A percentile compares a stretch with the other conserved stretches of the same genome.
phyloP scores from a whole-genome alignment of 2,329 filamentous ascomycete genomes.

The Microsporum canis region DNA sequence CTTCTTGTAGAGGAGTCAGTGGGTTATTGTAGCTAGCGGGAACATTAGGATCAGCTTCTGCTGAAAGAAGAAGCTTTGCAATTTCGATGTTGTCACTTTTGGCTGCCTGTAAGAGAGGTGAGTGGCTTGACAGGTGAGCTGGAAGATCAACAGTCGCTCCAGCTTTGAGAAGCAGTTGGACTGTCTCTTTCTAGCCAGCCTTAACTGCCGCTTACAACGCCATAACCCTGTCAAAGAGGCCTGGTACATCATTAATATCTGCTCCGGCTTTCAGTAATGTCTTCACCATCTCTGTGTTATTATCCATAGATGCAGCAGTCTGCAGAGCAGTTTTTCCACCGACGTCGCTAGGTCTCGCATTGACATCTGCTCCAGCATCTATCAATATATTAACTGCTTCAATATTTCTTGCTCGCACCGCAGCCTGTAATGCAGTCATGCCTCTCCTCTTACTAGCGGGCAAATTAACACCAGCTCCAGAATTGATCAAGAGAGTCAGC shows the following conservation, averaged over 20 bases:
- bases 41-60: no score
- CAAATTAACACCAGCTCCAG: not conserved
- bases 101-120: no score
- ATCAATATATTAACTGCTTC: not conserved
- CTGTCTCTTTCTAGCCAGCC: no score
- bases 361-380: slow-evolving; percentile 8
- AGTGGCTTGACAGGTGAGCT: no score
- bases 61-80: no score
- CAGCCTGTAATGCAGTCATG: slow-evolving; percentile 16
- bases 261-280: not conserved
- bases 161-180: no score
- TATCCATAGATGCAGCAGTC: slow-evolving; percentile 8
- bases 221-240: no score
- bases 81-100: no score
- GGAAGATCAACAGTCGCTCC: no score
- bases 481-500: not conserved
- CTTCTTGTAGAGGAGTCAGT: not conserved
- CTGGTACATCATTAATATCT: no score
- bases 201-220: no score
- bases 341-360: slow-evolving; percentile 6
- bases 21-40: not conserved
- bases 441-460: not conserved
- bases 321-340: slow-evolving; percentile 18
- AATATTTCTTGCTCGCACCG: not conserved
- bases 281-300: not conserved